A percentile compares a stretch with the other conserved stretches of the same genome.
These are phyloP conservation scores for Diaporthe vaccinii DNA, from an alignment of 2,329 filamentous ascomycete genomes.

Conservation along the genomic window DNA sequence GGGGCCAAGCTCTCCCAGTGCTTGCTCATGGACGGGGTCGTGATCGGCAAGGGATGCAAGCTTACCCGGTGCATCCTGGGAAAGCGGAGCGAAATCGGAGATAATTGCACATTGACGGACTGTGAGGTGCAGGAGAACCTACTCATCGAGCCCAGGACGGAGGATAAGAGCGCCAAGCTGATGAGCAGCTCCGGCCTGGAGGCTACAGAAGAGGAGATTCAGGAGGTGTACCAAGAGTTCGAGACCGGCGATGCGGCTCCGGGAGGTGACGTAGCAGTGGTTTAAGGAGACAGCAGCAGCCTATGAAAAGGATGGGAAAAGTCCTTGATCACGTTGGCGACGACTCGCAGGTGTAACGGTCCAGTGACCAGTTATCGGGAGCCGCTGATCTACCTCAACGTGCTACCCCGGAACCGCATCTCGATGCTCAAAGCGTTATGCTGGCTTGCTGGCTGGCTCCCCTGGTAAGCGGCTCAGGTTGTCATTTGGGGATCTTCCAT, in stretches of 20 bases:
- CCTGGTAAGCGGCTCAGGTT: background rate
- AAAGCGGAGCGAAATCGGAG: slow-evolving; percentile 84
- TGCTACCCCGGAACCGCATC: background rate
- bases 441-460: background rate
- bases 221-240: slow-evolving; percentile 62
- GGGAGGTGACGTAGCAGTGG: slow-evolving; percentile 26
- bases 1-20: slow-evolving; percentile 91
- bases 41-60: slow-evolving; percentile 86
- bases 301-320: slow-evolving; percentile 3
- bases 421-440: background rate
- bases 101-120: slow-evolving; percentile 83
- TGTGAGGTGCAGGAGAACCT: slow-evolving; percentile 95
- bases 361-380: background rate
- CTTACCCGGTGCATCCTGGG: slow-evolving; percentile 91
- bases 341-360: slow-evolving; percentile 1
- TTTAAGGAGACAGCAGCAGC: slow-evolving; percentile 1
- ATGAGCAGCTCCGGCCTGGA: slow-evolving; percentile 78
- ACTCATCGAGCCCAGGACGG: slow-evolving; percentile 82
- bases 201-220: slow-evolving; percentile 73
- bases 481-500: background rate
- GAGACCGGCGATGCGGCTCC: slow-evolving; percentile 31
- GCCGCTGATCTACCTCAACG: background rate
- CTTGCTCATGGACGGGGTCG: slow-evolving; percentile 91
- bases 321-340: background rate
- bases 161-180: slow-evolving; percentile 76